Conservation (phyloP, 2,329 filamentous ascomycete genomes). For the Calonectria ilicicola region DNA sequence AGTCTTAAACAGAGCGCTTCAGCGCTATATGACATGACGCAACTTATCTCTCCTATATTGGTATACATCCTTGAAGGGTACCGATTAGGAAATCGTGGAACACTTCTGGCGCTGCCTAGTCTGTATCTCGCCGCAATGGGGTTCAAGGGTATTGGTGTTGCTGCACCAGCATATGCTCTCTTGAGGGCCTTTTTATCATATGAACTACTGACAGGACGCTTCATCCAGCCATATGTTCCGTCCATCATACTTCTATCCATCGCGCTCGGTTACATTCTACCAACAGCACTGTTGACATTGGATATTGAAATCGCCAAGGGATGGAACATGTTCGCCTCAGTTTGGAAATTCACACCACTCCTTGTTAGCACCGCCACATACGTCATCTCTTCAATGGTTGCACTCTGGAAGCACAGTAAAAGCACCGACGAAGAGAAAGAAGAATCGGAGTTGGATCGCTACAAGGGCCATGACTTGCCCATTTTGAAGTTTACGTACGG, state of each 20-base stretch:
- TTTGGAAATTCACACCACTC: neutral
- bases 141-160: neutral
- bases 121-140: neutral
- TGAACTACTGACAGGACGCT: neutral
- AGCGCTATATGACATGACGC: neutral
- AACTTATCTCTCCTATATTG: neutral
- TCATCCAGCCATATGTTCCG: neutral
- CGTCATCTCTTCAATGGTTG: neutral
- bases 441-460: neutral
- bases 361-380: neutral
- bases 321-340: neutral
- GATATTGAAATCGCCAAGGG: neutral
- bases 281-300: neutral
- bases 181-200: neutral
- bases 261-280: neutral
- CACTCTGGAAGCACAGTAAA: neutral
- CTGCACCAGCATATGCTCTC: neutral
- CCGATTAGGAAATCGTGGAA: neutral
- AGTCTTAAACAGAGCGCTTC: too few relatives aligned
- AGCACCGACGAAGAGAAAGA: neutral
- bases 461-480: neutral
- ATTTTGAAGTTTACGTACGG: neutral
- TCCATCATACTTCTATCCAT: neutral
- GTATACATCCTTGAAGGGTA: neutral
- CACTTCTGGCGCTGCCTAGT: neutral